phyloP scores from a whole-genome alignment of 2,329 filamentous ascomycete genomes.

The Catunica adiposa region DNA sequence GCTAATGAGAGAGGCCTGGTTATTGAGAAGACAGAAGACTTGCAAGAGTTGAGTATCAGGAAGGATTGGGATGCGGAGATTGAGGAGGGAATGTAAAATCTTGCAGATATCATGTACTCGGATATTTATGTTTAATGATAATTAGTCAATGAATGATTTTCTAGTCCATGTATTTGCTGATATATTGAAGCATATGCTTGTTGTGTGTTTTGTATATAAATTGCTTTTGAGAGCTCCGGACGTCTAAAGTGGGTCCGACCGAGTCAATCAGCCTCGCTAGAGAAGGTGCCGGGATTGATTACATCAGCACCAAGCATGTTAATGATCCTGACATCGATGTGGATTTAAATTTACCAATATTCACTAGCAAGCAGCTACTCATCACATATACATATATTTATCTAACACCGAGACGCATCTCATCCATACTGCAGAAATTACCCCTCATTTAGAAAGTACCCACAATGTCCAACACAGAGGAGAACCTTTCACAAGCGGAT shows the following conservation, averaged over 20 bases:
- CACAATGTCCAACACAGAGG: too few species aligned
- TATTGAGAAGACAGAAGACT: slow-evolving; percentile 46
- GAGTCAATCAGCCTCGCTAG: neutral
- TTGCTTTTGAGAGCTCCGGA: neutral
- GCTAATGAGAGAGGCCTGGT: slow-evolving; percentile 84
- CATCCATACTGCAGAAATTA: too few species aligned
- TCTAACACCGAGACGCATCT: too few species aligned
- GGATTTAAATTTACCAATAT: too few species aligned
- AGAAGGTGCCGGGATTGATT: neutral
- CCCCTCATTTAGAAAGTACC: too few species aligned
- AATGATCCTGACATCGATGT: too few species aligned
- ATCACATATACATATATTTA: too few species aligned
- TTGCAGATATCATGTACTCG: slow-evolving; percentile 32
- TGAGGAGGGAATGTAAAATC: slow-evolving; percentile 32
- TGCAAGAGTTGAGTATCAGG: slow-evolving; percentile 43
- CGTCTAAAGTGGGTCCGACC: neutral
- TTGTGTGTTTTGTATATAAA: too few species aligned
- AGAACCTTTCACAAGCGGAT: neutral
- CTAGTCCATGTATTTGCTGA: too few species aligned
- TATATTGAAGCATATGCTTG: too few species aligned
- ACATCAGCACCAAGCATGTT: neutral
- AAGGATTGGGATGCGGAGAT: slow-evolving; percentile 47
- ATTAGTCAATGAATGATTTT: neutral
- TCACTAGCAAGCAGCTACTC: too few species aligned
- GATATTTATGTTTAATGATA: slow-evolving; percentile 1